These are phyloP conservation scores for Setaria italica DNA, from an alignment of 202 grass and related monocot genomes.

Conservation along the genomic window DNA sequence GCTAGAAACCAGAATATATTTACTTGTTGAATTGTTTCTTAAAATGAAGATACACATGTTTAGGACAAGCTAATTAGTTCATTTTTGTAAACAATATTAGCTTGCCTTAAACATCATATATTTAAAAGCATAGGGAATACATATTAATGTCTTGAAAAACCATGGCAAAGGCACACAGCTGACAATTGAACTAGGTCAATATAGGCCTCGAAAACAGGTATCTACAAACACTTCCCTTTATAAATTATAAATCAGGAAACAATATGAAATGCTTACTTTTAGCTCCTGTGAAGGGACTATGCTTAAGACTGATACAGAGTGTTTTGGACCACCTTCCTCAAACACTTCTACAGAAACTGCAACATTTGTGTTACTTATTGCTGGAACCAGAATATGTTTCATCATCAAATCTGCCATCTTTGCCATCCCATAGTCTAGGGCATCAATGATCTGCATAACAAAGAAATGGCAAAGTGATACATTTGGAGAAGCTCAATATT, in stretches of 20 bases:
- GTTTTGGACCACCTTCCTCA: conserved; percentile 49
- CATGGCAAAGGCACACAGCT: conserved; percentile 16
- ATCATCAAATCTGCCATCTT: conserved; percentile 77
- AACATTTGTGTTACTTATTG: conserved; percentile 61
- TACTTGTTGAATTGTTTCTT: conserved; percentile 4
- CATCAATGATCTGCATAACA: conserved; percentile 67
- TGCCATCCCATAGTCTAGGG: conserved; percentile 87
- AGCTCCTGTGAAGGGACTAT: conserved; percentile 59
- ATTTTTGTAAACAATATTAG: background rate
- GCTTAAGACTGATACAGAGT: conserved; percentile 51
- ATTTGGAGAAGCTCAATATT: conserved; percentile 29
- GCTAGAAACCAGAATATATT: conserved; percentile 21
- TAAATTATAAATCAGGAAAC: conserved; percentile 36
- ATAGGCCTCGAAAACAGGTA: background rate
- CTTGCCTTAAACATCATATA: background rate
- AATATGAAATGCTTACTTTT: conserved; percentile 56
- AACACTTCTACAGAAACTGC: conserved; percentile 62
- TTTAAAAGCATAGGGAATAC: background rate
- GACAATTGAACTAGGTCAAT: conserved; percentile 10
- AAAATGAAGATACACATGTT: conserved; percentile 10
- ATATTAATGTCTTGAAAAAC: conserved; percentile 28
- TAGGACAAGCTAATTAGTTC: background rate
- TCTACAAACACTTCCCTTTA: conserved; percentile 19
- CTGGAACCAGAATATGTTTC: conserved; percentile 76
- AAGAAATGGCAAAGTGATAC: conserved; percentile 32